These are phyloP conservation scores for Aspergillus conjunctus DNA, from an alignment of 495 filamentous ascomycete species.

Conservation along the genomic window DNA sequence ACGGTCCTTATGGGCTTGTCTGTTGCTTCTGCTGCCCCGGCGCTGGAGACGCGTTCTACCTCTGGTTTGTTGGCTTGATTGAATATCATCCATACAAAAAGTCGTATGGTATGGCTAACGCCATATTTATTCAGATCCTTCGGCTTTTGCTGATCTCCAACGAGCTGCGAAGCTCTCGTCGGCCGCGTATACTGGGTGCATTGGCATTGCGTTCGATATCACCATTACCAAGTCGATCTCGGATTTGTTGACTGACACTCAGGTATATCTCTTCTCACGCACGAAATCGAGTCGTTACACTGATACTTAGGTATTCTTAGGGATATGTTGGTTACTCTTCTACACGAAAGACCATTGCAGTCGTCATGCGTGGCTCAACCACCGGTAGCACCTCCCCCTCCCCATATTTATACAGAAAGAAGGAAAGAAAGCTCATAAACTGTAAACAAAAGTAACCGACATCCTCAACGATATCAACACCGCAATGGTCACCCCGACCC, in stretches of 20 bases:
- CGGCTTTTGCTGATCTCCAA: slow-evolving; percentile 27
- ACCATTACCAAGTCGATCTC: slow-evolving; percentile 36
- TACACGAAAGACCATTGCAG: slow-evolving; percentile 31
- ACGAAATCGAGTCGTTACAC: neutral
- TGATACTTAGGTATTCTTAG: slow-evolving; percentile 8
- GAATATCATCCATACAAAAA: neutral
- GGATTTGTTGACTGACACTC: slow-evolving; percentile 30
- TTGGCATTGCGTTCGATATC: slow-evolving; percentile 34
- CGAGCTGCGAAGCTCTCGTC: slow-evolving; percentile 40
- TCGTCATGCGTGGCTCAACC: slow-evolving; percentile 39
- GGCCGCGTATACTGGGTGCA: slow-evolving; percentile 37
- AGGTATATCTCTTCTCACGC: slow-evolving; percentile 16
- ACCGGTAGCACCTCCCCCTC: slow-evolving; percentile 20
- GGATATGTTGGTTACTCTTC: slow-evolving; percentile 38
- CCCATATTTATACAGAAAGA: too few relatives aligned
- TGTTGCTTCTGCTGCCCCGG: neutral
- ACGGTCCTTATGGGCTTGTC: slow-evolving; percentile 3
- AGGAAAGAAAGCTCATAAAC: neutral
- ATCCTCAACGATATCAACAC: slow-evolving; percentile 43
- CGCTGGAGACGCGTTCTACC: neutral
- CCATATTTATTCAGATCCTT: slow-evolving; percentile 22
- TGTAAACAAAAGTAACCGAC: slow-evolving; percentile 27
- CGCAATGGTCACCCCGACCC: slow-evolving; percentile 31
- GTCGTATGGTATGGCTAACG: neutral
- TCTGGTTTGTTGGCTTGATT: neutral